These are phyloP conservation scores for Globisporangium recalcitrans DNA, from an alignment of 352 stramenopile species.

Conservation along the genomic window DNA sequence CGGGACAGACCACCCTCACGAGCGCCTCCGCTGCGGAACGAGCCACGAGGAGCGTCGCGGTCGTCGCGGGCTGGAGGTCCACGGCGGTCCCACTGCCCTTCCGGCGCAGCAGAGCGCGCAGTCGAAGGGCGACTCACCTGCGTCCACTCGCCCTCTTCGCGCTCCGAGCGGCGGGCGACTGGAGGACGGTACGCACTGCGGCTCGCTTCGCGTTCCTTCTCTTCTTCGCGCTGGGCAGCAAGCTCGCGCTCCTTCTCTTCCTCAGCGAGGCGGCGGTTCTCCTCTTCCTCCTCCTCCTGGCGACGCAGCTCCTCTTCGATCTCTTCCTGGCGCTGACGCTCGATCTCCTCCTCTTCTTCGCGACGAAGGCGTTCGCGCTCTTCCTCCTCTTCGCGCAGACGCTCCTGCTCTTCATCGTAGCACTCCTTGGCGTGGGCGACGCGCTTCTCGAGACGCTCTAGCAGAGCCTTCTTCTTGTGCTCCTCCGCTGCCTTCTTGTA, in stretches of 20 bases:
- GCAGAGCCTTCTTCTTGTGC: conserved; percentile 83
- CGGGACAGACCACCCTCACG: conserved; percentile 11
- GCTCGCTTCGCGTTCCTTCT: conserved; percentile 30
- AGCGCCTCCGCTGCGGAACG: conserved; percentile 9
- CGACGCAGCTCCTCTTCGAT: conserved; percentile 60
- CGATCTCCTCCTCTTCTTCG: conserved; percentile 54
- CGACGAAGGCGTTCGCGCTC: conserved; percentile 52
- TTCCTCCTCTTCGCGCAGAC: conserved; percentile 53
- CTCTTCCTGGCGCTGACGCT: conserved; percentile 52
- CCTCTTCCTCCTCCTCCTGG: conserved; percentile 58
- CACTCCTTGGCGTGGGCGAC: conserved; percentile 60
- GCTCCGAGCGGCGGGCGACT: conserved; percentile 24
- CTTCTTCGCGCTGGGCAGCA: conserved; percentile 25
- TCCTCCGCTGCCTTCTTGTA: conserved; percentile 83
- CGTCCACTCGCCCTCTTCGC: conserved; percentile 62
- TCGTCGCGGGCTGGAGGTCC: conserved; percentile 38
- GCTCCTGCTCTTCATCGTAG: conserved; percentile 66
- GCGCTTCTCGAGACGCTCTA: conserved; percentile 59
- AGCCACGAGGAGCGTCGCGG: conserved; percentile 20
- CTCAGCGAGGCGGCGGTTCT: conserved; percentile 32
- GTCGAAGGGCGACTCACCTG: conserved; percentile 37
- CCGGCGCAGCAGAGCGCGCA: conserved; percentile 32
- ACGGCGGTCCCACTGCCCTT: conserved; percentile 56
- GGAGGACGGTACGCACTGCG: conserved; percentile 24
- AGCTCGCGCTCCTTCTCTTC: conserved; percentile 45